Percentiles rank a stretch among this genome's conserved stretches.
Conservation (phyloP, 768 basidiomycete species). For the Lactarius psammicola region DNA sequence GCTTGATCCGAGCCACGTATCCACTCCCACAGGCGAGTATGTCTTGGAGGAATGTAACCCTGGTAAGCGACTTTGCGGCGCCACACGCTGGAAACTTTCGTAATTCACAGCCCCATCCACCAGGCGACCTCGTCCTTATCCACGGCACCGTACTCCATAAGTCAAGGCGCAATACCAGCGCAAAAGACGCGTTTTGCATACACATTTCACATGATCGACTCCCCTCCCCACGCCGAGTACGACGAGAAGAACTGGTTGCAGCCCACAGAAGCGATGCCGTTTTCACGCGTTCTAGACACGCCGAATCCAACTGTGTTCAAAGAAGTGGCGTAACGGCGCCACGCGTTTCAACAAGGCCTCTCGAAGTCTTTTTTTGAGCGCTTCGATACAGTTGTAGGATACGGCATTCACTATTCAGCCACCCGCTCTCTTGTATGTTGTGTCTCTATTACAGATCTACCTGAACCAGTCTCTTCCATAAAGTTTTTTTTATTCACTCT, state of each 20-base stretch:
- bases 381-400: not conserved
- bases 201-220: constrained; percentile 95
- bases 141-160: constrained; percentile 93
- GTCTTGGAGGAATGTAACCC: constrained; percentile 70
- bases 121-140: constrained; percentile 89
- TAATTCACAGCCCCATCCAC: constrained; percentile 13
- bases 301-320: constrained; percentile 32
- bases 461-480: not conserved
- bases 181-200: constrained; percentile 86
- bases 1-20: constrained; percentile 37
- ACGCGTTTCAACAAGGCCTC: not conserved
- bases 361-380: not conserved
- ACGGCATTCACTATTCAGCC: not conserved
- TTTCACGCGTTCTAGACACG: constrained; percentile 54
- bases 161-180: constrained; percentile 80
- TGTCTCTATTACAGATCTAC: not conserved
- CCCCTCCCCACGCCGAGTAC: constrained; percentile 63
- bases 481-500: constrained; percentile 3
- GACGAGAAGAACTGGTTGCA: constrained; percentile 97
- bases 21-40: constrained; percentile 47
- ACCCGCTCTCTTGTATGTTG: not conserved
- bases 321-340: constrained; percentile 22
- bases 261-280: constrained; percentile 80
- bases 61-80: constrained; percentile 42
- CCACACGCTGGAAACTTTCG: not conserved